These are phyloP conservation scores for Penicillium sp. DNA, from an alignment of 2,329 filamentous ascomycete species.

Conservation along the genomic window DNA sequence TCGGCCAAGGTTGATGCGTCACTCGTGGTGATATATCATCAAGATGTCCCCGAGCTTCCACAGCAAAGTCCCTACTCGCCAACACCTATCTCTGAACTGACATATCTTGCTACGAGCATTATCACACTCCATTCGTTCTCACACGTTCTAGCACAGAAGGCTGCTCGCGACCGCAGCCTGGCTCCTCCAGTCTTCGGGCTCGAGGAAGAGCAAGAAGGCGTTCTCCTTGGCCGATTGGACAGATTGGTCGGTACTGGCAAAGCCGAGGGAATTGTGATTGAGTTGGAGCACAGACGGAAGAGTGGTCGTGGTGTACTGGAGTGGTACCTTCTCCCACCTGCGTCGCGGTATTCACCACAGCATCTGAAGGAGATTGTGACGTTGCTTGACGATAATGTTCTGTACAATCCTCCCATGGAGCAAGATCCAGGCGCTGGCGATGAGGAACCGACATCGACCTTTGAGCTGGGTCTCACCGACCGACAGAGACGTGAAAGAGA, in stretches of 20 bases:
- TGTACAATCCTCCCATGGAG: constrained; percentile 56
- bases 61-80: constrained; percentile 51
- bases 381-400: constrained; percentile 73
- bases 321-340: constrained; percentile 57
- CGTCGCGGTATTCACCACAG: constrained; percentile 43
- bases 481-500: constrained; percentile 85
- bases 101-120: constrained; percentile 85
- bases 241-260: constrained; percentile 28
- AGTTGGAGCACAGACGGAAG: constrained; percentile 82
- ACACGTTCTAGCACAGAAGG: constrained; percentile 70
- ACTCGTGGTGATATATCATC: constrained; percentile 77
- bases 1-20: constrained; percentile 51
- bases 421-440: constrained; percentile 43
- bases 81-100: constrained; percentile 67
- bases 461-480: constrained; percentile 82
- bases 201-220: constrained; percentile 71
- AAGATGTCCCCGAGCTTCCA: constrained; percentile 65
- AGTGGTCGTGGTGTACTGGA: constrained; percentile 77
- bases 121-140: constrained; percentile 69
- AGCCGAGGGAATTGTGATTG: constrained; percentile 66
- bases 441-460: constrained; percentile 69
- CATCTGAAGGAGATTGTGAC: constrained; percentile 51
- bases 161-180: constrained; percentile 71
- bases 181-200: constrained; percentile 77
- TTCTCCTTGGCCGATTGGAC: constrained; percentile 63